A percentile compares a stretch with the other conserved stretches of the same genome.
Conservation (phyloP, 768 basidiomycete species). For the Rhodotorula sphaerocarpa region DNA sequence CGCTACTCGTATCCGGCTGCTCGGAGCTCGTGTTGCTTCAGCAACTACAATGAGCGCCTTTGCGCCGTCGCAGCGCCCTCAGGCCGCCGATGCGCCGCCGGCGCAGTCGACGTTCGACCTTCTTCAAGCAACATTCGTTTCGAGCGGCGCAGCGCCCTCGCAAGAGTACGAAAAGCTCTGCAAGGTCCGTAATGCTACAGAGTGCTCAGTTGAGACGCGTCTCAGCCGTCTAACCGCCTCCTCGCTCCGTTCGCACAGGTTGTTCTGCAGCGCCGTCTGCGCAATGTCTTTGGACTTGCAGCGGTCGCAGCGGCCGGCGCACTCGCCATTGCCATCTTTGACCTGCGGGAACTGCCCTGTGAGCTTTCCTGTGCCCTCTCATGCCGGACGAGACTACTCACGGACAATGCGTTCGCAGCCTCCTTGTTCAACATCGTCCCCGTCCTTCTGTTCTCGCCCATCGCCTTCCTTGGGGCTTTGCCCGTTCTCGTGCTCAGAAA, state of each 20-base stretch:
- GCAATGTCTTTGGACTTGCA: constrained; percentile 18
- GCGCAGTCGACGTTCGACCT: not conserved
- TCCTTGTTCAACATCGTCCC: constrained; percentile 29
- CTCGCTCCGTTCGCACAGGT: constrained; percentile 7
- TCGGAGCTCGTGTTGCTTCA: not conserved
- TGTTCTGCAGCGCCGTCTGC: constrained; percentile 13
- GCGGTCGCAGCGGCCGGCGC: not conserved
- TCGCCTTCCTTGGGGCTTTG: constrained; percentile 25
- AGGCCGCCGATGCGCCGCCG: not conserved
- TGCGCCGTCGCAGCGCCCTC: not conserved
- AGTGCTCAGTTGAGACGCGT: not conserved
- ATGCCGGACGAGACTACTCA: no score
- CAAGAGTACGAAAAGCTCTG: constrained; percentile 2
- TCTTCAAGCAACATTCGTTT: not conserved
- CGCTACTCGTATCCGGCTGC: not conserved
- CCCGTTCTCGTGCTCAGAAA: constrained; percentile 31
- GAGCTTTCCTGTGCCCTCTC: no score
- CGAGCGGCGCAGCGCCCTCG: not conserved
- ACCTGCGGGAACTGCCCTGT: constrained; percentile 9
- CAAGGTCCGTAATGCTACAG: not conserved
- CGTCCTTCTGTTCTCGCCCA: constrained; percentile 1
- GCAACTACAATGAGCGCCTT: constrained; percentile 1
- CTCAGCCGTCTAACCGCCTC: no score
- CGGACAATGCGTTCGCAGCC: not conserved
- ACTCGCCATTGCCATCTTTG: constrained; percentile 17